Evolutionary conservation across 805 yeast species (phyloP).

Genomic region (Metschnikowia lachancei): DNA sequence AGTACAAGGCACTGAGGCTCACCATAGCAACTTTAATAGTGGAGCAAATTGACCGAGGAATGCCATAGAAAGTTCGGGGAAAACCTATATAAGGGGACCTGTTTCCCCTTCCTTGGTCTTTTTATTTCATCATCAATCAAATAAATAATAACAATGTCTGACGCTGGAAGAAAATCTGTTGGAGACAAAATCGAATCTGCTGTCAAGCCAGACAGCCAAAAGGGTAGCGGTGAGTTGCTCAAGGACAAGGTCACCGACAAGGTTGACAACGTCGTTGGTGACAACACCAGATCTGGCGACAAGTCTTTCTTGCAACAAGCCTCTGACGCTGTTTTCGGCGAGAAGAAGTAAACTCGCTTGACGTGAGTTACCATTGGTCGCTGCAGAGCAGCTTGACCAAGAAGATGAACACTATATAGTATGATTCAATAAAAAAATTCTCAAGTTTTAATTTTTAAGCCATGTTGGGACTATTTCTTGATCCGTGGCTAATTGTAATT

Average conservation of each 20-base stretch:
- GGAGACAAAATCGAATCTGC: slow-evolving; percentile 38
- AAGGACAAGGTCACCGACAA: slow-evolving; percentile 39
- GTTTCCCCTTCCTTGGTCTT: background rate
- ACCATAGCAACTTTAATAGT: slow-evolving; percentile 6
- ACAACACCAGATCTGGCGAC: slow-evolving; percentile 32
- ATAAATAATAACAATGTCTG: slow-evolving; percentile 32
- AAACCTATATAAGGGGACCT: slow-evolving; percentile 11
- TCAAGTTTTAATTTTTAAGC: no score
- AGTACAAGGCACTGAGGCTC: background rate
- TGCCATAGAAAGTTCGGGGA: background rate
- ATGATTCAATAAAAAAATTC: slow-evolving; percentile 2
- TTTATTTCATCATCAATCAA: slow-evolving; percentile 3
- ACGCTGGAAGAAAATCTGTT: slow-evolving; percentile 43
- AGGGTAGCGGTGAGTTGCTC: slow-evolving; percentile 35
- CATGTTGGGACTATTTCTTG: no score
- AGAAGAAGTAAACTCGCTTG: slow-evolving; percentile 22
- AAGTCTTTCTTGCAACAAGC: slow-evolving; percentile 44
- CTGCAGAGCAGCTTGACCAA: slow-evolving; percentile 3
- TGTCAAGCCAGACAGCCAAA: slow-evolving; percentile 43
- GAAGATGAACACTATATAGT: background rate
- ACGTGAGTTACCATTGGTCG: background rate
- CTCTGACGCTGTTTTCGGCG: slow-evolving; percentile 44
- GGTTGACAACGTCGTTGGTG: slow-evolving; percentile 38
- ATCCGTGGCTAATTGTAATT: no score
- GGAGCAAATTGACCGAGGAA: background rate